phyloP scores from a whole-genome alignment of 1,139 yeast species.

The Blastobotrys buckinghamii region DNA sequence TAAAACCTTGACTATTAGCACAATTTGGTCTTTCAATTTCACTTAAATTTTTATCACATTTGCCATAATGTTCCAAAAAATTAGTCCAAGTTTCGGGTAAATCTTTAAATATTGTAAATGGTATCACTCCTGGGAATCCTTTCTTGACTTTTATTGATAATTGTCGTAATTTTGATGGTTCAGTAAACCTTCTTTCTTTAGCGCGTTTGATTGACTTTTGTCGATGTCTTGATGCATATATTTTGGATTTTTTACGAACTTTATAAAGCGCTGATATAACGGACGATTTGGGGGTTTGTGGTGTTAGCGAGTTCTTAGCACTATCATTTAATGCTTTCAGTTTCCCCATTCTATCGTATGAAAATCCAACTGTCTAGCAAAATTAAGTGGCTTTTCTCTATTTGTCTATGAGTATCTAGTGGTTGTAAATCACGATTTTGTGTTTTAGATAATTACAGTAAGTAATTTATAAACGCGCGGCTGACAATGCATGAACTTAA shows the following conservation, averaged over 20 bases:
- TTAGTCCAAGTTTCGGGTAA: conserved; percentile 48
- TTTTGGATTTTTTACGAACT: not conserved
- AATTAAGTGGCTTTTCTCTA: too few species aligned
- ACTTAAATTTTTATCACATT: conserved; percentile 53
- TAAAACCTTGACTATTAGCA: conserved; percentile 41
- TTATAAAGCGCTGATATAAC: conserved; percentile 4
- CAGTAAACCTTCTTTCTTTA: conserved; percentile 3
- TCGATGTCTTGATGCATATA: not conserved
- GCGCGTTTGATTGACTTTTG: not conserved
- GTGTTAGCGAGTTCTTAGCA: conserved; percentile 1
- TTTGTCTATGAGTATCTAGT: too few species aligned
- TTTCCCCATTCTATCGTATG: not conserved
- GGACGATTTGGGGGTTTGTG: conserved; percentile 1
- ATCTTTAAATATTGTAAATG: conserved; percentile 17
- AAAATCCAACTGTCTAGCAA: too few species aligned
- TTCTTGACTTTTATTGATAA: conserved; percentile 12
- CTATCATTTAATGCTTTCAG: not conserved
- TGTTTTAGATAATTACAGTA: too few species aligned
- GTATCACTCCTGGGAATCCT: conserved; percentile 19
- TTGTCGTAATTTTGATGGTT: not conserved
- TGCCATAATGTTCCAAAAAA: conserved; percentile 55
- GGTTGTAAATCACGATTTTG: too few species aligned
- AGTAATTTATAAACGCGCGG: too few species aligned
- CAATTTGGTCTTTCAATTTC: conserved; percentile 52
- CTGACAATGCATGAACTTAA: too few species aligned